Conservation (phyloP, 805 yeast species). For the Saccharomycopsis sp. region DNA sequence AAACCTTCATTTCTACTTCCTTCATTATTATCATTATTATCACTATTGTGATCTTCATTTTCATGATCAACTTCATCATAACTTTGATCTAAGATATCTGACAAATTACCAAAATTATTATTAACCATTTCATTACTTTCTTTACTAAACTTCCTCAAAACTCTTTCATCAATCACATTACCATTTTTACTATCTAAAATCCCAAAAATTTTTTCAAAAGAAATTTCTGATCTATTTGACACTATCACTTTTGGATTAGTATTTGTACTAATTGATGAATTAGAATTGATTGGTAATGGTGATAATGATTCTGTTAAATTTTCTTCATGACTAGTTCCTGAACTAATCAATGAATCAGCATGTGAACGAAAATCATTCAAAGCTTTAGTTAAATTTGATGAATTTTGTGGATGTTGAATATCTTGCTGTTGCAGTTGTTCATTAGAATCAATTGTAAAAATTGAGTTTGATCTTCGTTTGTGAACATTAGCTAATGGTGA, state of each 20-base stretch:
- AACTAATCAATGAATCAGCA: no score
- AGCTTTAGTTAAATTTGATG: background rate
- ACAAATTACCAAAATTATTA: background rate
- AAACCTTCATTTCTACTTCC: background rate
- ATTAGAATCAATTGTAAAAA: conserved; percentile 5
- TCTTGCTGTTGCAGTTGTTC: background rate
- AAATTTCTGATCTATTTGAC: no score
- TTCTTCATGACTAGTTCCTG: no score
- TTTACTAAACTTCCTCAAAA: background rate
- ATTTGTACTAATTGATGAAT: no score
- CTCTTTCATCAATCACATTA: background rate
- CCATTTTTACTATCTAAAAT: background rate
- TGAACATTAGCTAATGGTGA: background rate
- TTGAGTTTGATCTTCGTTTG: conserved; percentile 1
- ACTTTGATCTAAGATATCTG: background rate
- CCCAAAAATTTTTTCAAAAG: background rate
- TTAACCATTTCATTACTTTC: background rate
- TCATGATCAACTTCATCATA: background rate
- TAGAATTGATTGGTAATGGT: no score
- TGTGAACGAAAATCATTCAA: background rate
- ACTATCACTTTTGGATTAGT: no score
- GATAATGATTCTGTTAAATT: no score
- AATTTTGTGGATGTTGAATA: background rate
- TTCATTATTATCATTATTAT: background rate
- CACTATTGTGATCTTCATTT: background rate